phyloP scores from a whole-genome alignment of 306 rosid genomes.

The Quercus suber region DNA sequence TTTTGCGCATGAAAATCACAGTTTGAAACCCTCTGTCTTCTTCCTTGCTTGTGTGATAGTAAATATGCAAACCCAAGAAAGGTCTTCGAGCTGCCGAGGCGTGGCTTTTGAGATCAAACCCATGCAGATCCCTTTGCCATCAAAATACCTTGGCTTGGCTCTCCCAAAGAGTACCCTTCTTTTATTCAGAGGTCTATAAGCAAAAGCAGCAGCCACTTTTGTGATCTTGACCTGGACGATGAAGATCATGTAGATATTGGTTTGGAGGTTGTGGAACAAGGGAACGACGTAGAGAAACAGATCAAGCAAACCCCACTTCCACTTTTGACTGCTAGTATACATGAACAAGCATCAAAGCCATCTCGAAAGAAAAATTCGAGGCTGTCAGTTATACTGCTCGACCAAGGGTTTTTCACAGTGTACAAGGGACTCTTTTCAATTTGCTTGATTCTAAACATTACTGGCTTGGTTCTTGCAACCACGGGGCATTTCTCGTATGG shows the following conservation, averaged over 20 bases:
- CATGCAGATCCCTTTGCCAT: conserved; percentile 41
- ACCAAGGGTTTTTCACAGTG: conserved; percentile 58
- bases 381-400: conserved; percentile 50
- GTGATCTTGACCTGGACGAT: conserved; percentile 32
- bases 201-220: conserved; percentile 44
- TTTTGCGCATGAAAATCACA: not conserved
- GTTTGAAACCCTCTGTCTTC: not conserved
- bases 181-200: conserved; percentile 27
- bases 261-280: not conserved
- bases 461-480: conserved; percentile 47
- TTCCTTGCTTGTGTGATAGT: not conserved
- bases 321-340: conserved; percentile 16
- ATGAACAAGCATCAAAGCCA: conserved; percentile 19
- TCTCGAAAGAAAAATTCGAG: conserved; percentile 25
- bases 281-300: conserved; percentile 19
- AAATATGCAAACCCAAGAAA: conserved; percentile 28
- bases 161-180: conserved; percentile 29
- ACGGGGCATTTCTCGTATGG: conserved; percentile 43
- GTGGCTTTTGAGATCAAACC: conserved; percentile 46
- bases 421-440: conserved; percentile 48
- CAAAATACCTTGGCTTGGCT: conserved; percentile 7
- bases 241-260: not conserved
- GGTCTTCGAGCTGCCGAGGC: conserved; percentile 49
- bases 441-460: conserved; percentile 42
- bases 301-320: conserved; percentile 5